Evolutionary conservation across 352 stramenopile genomes (phyloP).

Genomic region (Pythium guiyangense): DNA sequence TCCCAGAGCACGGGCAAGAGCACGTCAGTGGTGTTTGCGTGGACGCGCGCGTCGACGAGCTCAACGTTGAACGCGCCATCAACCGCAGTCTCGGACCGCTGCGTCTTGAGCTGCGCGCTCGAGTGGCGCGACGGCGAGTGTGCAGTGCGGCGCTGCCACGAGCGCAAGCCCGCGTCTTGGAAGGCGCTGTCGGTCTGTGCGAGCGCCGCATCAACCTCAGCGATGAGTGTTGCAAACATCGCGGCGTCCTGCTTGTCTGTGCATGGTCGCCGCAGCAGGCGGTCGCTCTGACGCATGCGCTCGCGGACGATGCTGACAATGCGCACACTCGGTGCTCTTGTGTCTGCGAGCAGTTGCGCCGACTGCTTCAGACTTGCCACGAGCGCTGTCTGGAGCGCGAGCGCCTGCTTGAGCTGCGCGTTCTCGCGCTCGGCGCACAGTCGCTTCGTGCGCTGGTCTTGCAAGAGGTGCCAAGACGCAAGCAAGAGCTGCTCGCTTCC

Average conservation of each 20-base stretch:
- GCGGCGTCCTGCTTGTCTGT: constrained; percentile 8
- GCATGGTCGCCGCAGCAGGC: not conserved
- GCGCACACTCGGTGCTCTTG: too few relatives aligned
- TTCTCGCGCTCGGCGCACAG: too few relatives aligned
- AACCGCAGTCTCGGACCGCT: not conserved
- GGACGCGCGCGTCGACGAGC: not conserved
- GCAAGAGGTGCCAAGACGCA: too few relatives aligned
- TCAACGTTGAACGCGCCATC: constrained; percentile 3
- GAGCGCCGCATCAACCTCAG: not conserved
- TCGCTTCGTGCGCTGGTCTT: too few relatives aligned
- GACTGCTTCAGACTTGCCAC: not conserved
- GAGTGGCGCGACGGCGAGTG: too few relatives aligned
- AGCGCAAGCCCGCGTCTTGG: too few relatives aligned
- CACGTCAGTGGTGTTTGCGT: not conserved
- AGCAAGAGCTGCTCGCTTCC: too few relatives aligned
- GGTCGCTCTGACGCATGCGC: too few relatives aligned
- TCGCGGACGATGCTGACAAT: not conserved
- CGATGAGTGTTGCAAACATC: not conserved
- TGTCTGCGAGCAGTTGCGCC: not conserved
- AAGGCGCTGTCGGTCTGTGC: constrained; percentile 18
- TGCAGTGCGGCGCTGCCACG: too few relatives aligned
- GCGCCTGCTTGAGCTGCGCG: not conserved
- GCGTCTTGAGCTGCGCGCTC: not conserved
- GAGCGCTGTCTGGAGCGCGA: not conserved
- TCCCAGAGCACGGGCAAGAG: constrained; percentile 2